phyloP scores from a whole-genome alignment of 768 basidiomycete species.

The Collybia sp. region DNA sequence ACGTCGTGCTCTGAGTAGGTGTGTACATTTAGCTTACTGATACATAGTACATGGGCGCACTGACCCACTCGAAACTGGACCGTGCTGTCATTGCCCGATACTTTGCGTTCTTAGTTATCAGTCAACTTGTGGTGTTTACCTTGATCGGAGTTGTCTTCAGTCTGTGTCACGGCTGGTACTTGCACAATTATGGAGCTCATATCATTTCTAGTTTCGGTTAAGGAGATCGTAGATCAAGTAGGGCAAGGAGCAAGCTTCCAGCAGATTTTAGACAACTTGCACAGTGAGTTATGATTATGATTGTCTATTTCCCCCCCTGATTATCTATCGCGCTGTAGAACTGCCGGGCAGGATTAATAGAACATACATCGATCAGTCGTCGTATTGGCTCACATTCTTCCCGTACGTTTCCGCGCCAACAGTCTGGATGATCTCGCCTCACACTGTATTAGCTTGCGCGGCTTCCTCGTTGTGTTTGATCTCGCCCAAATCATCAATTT shows the following conservation, averaged over 20 bases:
- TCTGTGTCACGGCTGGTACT: constrained; percentile 47
- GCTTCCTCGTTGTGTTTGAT: constrained; percentile 93
- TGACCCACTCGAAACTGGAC: constrained; percentile 78
- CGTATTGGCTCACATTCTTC: constrained; percentile 93
- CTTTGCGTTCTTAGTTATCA: constrained; percentile 90
- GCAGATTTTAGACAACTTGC: constrained; percentile 41
- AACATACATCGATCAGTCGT: constrained; percentile 89
- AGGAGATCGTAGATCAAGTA: constrained; percentile 37
- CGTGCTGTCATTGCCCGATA: constrained; percentile 91
- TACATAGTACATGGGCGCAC: constrained; percentile 56
- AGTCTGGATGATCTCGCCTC: background rate
- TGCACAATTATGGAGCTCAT: constrained; percentile 2
- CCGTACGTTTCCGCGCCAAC: constrained; percentile 50
- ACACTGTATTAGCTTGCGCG: constrained; percentile 60
- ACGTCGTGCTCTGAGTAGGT: constrained; percentile 43
- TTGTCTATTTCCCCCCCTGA: background rate
- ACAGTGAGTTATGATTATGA: constrained; percentile 29
- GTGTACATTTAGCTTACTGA: constrained; percentile 56
- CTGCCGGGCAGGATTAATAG: constrained; percentile 71
- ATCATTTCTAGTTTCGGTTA: constrained; percentile 30
- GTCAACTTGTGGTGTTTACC: constrained; percentile 92
- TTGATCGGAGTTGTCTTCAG: constrained; percentile 87
- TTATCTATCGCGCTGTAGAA: constrained; percentile 28
- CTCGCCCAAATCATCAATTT: constrained; percentile 94
- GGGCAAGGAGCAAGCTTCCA: constrained; percentile 38